A percentile compares a stretch with the other conserved stretches of the same genome.
Evolutionary conservation across 176 grass and related monocot genomes (phyloP).

Genomic region (Secale cereale): DNA sequence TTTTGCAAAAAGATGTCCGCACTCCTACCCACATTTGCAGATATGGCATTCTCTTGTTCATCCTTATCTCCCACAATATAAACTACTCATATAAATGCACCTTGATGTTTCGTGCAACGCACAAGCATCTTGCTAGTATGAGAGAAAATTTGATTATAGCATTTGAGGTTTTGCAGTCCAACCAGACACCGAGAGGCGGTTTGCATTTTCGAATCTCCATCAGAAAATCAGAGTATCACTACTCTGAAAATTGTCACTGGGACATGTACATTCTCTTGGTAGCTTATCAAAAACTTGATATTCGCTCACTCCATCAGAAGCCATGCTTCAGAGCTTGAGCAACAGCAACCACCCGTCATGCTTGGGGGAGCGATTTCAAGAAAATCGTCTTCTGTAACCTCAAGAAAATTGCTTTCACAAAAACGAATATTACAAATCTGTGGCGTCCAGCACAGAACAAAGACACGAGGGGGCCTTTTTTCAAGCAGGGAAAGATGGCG

Average conservation of each 20-base stretch:
- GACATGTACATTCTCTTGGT: background rate
- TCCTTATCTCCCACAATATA: too few species aligned
- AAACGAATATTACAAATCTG: slow-evolving; percentile 35
- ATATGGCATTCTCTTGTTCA: too few species aligned
- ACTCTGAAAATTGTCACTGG: background rate
- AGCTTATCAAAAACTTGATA: background rate
- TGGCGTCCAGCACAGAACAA: slow-evolving; percentile 31
- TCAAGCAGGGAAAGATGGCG: slow-evolving; percentile 6
- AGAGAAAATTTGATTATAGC: background rate
- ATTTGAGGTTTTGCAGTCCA: background rate
- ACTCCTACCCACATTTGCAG: too few species aligned
- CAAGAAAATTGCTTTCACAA: slow-evolving; percentile 27
- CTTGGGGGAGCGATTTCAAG: background rate
- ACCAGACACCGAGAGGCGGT: background rate
- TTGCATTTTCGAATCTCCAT: background rate
- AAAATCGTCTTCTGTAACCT: background rate
- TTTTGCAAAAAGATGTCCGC: too few species aligned
- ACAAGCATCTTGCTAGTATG: too few species aligned
- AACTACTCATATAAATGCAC: too few species aligned
- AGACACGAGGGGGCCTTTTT: background rate
- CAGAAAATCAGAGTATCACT: background rate
- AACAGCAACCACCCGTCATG: background rate
- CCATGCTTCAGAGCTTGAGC: background rate
- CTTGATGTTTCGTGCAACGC: too few species aligned
- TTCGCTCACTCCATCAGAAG: background rate